A percentile compares a stretch with the other conserved stretches of the same genome.
Conservation (phyloP, 202 grass and related monocot species). For the Panicum hallii region DNA sequence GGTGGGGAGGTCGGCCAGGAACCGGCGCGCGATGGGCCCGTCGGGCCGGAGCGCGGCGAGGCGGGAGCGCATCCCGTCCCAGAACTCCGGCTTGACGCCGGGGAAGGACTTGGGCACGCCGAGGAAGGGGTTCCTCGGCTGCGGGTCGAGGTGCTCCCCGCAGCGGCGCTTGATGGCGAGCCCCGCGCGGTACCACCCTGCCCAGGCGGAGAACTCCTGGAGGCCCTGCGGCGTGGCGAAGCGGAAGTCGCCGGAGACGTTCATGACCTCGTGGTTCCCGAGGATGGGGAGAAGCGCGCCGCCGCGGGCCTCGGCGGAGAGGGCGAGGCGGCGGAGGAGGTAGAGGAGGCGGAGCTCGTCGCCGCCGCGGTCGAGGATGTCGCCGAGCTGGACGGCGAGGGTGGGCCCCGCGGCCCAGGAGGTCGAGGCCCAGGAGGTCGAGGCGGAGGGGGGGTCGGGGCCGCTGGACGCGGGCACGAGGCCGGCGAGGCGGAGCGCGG, state of each 20-base stretch:
- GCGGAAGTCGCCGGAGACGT: constrained; percentile 80
- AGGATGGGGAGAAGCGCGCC: constrained; percentile 76
- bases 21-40: constrained; percentile 76
- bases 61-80: constrained; percentile 85
- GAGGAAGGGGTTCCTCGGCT: constrained; percentile 77
- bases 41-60: constrained; percentile 81
- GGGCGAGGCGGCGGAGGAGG: constrained; percentile 72
- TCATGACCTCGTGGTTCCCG: constrained; percentile 98
- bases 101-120: constrained; percentile 85
- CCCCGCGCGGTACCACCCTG: constrained; percentile 78
- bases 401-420: constrained; percentile 76
- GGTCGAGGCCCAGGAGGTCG: constrained; percentile 59
- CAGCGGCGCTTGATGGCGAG: constrained; percentile 89
- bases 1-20: constrained; percentile 81
- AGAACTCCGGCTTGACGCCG: constrained; percentile 71
- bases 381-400: constrained; percentile 90
- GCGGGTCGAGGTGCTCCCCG: constrained; percentile 33
- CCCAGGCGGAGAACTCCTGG: constrained; percentile 80
- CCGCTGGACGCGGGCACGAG: constrained; percentile 14
- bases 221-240: constrained; percentile 68
- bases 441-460: neutral
- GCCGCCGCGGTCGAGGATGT: constrained; percentile 90
- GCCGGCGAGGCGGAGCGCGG: constrained; percentile 79
- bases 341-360: constrained; percentile 92
- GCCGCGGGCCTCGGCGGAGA: constrained; percentile 62